Percentiles rank a stretch among this genome's conserved stretches.
Conservation (phyloP, 257 asterid species). For the Phtheirospermum japonicum region DNA sequence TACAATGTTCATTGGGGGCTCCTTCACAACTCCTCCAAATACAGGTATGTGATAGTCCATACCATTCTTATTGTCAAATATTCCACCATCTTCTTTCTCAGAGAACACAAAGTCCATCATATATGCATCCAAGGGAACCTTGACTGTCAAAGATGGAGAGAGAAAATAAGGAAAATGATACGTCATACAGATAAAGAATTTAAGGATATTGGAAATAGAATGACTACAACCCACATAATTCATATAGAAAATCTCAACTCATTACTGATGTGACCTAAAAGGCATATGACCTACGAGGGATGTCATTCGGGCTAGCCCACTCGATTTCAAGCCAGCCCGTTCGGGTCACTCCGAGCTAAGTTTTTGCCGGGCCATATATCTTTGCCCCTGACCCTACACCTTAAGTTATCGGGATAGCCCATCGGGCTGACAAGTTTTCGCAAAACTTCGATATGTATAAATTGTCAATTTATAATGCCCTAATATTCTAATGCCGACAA, state of each 20-base stretch:
- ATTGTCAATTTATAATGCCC: too few relatives aligned
- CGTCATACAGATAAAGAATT: slow-evolving; percentile 18
- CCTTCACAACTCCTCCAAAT: slow-evolving; percentile 70
- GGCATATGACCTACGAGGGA: not conserved
- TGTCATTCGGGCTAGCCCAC: too few relatives aligned
- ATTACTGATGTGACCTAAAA: slow-evolving; percentile 19
- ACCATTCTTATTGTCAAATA: slow-evolving; percentile 82
- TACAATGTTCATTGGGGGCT: slow-evolving; percentile 93
- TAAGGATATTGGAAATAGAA: slow-evolving; percentile 17
- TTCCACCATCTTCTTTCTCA: slow-evolving; percentile 83
- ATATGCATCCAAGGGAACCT: slow-evolving; percentile 93
- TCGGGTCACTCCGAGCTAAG: too few relatives aligned
- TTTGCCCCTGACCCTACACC: too few relatives aligned
- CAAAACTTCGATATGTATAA: too few relatives aligned
- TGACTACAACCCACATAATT: slow-evolving; percentile 2
- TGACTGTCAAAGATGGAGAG: slow-evolving; percentile 51
- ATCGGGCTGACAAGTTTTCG: too few relatives aligned
- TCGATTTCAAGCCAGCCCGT: too few relatives aligned
- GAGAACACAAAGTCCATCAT: slow-evolving; percentile 97
- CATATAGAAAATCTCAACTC: slow-evolving; percentile 17
- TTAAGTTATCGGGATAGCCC: too few relatives aligned
- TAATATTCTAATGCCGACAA: too few relatives aligned
- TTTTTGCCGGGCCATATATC: too few relatives aligned
- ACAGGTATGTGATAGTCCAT: slow-evolving; percentile 97
- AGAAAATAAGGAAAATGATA: slow-evolving; percentile 26